phyloP scores from a whole-genome alignment of 306 rosid genomes.

The Lathyrus tuberosus region DNA sequence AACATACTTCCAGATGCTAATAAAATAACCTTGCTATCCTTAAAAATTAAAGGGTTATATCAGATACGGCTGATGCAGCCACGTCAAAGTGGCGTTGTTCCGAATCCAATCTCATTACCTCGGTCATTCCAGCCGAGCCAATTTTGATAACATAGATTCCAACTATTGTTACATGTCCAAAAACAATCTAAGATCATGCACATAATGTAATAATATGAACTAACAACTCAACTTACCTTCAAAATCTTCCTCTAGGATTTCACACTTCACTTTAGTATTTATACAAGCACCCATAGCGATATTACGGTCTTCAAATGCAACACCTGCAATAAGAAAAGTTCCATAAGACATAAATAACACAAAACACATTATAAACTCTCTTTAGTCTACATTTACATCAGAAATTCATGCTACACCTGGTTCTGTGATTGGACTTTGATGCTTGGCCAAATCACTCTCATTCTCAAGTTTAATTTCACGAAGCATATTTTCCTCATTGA shows the following conservation, averaged over 20 bases:
- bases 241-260: constrained; percentile 37
- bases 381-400: background rate
- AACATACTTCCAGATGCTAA: too few species aligned
- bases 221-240: constrained; percentile 39
- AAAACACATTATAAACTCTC: background rate
- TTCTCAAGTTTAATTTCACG: constrained; percentile 39
- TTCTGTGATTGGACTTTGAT: constrained; percentile 44
- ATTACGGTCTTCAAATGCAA: constrained; percentile 26
- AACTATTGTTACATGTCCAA: background rate
- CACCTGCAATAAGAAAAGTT: constrained; percentile 34
- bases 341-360: background rate
- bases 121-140: too few species aligned
- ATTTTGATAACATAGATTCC: background rate
- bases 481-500: constrained; percentile 57
- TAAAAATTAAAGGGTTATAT: too few species aligned
- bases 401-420: constrained; percentile 43
- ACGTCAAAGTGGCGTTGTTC: too few species aligned
- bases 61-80: too few species aligned
- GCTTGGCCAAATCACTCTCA: constrained; percentile 45
- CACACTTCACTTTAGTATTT: constrained; percentile 28
- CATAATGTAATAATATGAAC: background rate
- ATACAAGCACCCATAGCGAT: constrained; percentile 24
- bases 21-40: too few species aligned
- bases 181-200: background rate
- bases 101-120: too few species aligned